Base-by-base conservation (phyloP, 495 filamentous ascomycete genomes). In the Aspergillus carlsbadensis region DNA sequence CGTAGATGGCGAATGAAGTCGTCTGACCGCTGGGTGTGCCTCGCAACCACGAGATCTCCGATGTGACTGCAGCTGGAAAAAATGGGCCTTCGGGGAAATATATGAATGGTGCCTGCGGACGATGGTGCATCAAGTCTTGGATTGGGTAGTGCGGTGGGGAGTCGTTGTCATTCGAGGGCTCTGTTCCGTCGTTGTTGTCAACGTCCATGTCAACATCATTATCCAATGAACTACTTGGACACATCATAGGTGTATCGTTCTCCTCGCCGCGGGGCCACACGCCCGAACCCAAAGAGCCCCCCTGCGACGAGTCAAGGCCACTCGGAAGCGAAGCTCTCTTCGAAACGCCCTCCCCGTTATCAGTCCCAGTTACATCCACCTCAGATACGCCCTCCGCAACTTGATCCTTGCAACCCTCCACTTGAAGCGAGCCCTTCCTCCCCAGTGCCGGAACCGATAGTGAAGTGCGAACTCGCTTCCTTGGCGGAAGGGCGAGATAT, bases 1-100 rank as follows among this genome's bases (percentile, higher is more conserved):
- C 65, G 41, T 61, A 65, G 34, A 68, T 68, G 8, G 13, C 20
- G 33, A 66, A 66, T 1, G 26, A 26, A 15, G 35, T 22, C 0
- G 55, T 22, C 10, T 22, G 20, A 6, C 10, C 36, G 37, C 18
- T 10, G 4, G 17, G 20, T 3, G 6, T 2, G 10, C 18, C 22
- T 13, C n/a, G 14, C 5, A 14, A 42, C 2, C 22, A 15, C 33
- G 17, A 10, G 3, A 39, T 41, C 11, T 41, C 49, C 10, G 40
- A 13, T 5, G 33, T 5, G n/a, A n/a, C n/a, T n/a, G n/a, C n/a
- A 8, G 49, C 49, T 13, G 36, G 49, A 24, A 52, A 41, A 13
- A 31, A 52, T n/a, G 22, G 36, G 4, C 37, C 37, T n/a, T 52
- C 48, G 10, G 48, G 20, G 36, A 40, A 52, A 13, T 52, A 37